These are phyloP conservation scores for Diplodia scrobiculata DNA, from an alignment of 2,329 filamentous ascomycete species.

Conservation along the genomic window DNA sequence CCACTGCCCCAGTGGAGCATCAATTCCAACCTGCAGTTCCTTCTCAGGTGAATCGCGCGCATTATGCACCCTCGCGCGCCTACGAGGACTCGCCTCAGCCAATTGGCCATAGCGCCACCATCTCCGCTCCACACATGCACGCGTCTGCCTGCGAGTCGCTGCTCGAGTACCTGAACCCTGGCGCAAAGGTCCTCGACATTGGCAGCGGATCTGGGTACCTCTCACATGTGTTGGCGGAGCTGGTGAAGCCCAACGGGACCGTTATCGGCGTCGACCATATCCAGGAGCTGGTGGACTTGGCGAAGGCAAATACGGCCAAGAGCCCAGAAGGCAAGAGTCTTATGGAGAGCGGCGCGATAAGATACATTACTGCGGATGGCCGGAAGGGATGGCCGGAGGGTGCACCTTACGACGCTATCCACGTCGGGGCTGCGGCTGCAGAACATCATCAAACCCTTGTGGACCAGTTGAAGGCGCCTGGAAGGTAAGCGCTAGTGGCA, in stretches of 20 bases:
- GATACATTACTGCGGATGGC: slow-evolving; percentile 73
- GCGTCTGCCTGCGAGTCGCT: slow-evolving; percentile 65
- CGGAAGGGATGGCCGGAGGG: slow-evolving; percentile 51
- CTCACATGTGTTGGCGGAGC: slow-evolving; percentile 81
- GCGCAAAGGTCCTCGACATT: slow-evolving; percentile 53
- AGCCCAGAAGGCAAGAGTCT: slow-evolving; percentile 55
- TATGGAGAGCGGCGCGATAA: slow-evolving; percentile 64
- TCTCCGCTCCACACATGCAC: slow-evolving; percentile 75
- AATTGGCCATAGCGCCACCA: slow-evolving; percentile 69
- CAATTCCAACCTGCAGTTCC: not conserved
- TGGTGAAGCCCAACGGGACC: slow-evolving; percentile 58
- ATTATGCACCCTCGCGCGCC: slow-evolving; percentile 72
- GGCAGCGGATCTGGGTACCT: slow-evolving; percentile 67
- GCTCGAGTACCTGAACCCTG: slow-evolving; percentile 58
- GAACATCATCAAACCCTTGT: slow-evolving; percentile 72
- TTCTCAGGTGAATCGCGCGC: slow-evolving; percentile 76
- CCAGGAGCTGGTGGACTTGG: slow-evolving; percentile 49
- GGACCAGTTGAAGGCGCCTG: slow-evolving; percentile 75
- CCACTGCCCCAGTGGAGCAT: not conserved
- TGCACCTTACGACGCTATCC: slow-evolving; percentile 83
- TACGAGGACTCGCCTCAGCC: slow-evolving; percentile 74
- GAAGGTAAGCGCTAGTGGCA: slow-evolving; percentile 46
- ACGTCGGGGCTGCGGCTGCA: slow-evolving; percentile 84
- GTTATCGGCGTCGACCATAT: slow-evolving; percentile 57
- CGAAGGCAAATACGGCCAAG: slow-evolving; percentile 48